These are phyloP conservation scores for Mortierella sp. DNA, from an alignment of 371 early-diverging fungal genomes.

Conservation along the genomic window DNA sequence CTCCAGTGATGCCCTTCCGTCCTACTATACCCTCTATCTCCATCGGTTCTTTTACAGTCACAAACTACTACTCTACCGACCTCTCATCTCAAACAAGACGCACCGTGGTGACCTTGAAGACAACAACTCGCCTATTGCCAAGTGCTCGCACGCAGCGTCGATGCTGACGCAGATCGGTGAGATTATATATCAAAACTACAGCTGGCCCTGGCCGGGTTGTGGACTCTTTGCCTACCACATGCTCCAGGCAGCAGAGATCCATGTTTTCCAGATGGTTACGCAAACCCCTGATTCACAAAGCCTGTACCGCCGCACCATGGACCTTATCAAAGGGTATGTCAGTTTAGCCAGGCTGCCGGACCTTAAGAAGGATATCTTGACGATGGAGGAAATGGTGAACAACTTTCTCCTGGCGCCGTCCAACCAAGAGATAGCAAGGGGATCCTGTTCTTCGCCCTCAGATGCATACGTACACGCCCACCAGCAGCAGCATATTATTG, in stretches of 20 bases:
- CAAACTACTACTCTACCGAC: conserved; percentile 43
- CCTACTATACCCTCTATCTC: conserved; percentile 53
- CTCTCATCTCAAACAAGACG: conserved; percentile 39
- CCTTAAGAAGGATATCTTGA: conserved; percentile 39
- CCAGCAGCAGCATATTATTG: conserved; percentile 34
- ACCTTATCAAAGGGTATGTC: conserved; percentile 51
- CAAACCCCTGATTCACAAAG: conserved; percentile 39
- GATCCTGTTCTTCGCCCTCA: conserved; percentile 9
- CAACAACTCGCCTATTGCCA: conserved; percentile 36
- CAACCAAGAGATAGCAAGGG: not conserved
- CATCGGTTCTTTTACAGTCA: conserved; percentile 54
- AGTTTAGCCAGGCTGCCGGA: conserved; percentile 45
- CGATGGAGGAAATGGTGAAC: conserved; percentile 53
- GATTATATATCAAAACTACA: conserved; percentile 53
- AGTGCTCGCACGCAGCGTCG: conserved; percentile 39
- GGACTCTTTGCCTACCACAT: conserved; percentile 55
- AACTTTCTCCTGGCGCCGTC: conserved; percentile 41
- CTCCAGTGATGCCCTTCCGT: conserved; percentile 30
- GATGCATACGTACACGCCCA: not conserved
- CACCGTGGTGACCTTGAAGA: conserved; percentile 42
- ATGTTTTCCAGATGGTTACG: conserved; percentile 52
- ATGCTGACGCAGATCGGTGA: conserved; percentile 52
- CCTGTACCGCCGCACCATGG: conserved; percentile 46
- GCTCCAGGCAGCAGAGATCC: conserved; percentile 53
- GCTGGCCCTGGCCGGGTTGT: conserved; percentile 55